A percentile compares a stretch with the other conserved stretches of the same genome.
phyloP scores from a whole-genome alignment of 139 green algal genomes.

The Volvox africanus region DNA sequence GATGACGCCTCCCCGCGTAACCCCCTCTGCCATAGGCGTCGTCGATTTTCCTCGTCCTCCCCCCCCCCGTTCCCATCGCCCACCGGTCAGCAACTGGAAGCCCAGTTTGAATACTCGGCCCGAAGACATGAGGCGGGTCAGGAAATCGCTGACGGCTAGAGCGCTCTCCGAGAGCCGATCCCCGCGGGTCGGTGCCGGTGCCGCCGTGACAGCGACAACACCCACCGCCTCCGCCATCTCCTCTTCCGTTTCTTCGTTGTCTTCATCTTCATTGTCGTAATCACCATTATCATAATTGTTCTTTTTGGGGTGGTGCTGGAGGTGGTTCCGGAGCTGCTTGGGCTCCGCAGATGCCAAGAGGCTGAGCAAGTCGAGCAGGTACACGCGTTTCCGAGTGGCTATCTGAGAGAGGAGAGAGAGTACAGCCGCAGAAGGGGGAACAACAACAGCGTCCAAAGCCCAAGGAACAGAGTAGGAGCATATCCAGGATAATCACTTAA shows the following conservation, averaged over 20 bases:
- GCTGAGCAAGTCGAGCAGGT: not conserved
- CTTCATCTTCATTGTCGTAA: too few relatives aligned
- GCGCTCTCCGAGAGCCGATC: not conserved
- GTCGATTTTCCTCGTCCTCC: too few relatives aligned
- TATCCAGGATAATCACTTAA: too few relatives aligned
- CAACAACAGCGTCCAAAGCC: too few relatives aligned
- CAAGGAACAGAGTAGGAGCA: too few relatives aligned
- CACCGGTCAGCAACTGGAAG: constrained; percentile 42
- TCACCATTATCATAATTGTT: not conserved
- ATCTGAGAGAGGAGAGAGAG: not conserved
- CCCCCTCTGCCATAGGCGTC: too few relatives aligned
- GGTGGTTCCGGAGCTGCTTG: not conserved
- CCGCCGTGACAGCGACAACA: too few relatives aligned
- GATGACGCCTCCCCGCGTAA: too few relatives aligned
- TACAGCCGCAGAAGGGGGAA: too few relatives aligned
- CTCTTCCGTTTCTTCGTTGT: too few relatives aligned
- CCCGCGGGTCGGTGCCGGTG: not conserved
- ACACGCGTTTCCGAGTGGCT: not conserved
- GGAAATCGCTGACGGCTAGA: constrained; percentile 7
- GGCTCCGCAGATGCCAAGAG: not conserved
- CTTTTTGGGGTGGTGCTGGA: not conserved
- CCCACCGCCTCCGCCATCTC: too few relatives aligned
- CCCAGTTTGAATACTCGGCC: constrained; percentile 29
- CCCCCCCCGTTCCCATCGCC: too few relatives aligned
- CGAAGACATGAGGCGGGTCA: constrained; percentile 11